phyloP scores from a whole-genome alignment of 495 filamentous ascomycete genomes.

The Hypoxylon perforatum region DNA sequence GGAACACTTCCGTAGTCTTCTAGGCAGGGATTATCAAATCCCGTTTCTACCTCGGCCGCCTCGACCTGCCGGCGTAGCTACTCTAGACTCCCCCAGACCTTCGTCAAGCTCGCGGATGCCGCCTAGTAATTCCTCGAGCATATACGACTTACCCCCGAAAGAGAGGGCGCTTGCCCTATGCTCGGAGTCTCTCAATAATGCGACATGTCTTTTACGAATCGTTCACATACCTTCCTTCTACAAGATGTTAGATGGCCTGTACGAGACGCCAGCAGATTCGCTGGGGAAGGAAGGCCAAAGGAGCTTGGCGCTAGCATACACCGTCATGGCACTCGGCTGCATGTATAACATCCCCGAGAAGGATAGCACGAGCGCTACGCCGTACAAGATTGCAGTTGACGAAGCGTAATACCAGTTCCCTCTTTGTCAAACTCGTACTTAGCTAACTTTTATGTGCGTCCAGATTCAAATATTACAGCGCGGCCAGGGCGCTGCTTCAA shows the following conservation, averaged over 20 bases:
- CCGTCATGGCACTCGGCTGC: constrained; percentile 85
- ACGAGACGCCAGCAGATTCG: constrained; percentile 74
- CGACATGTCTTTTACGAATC: constrained; percentile 82
- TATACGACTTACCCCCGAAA: constrained; percentile 76
- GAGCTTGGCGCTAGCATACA: constrained; percentile 86
- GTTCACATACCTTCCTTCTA: constrained; percentile 92
- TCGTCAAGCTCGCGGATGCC: constrained; percentile 65
- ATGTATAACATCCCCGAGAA: constrained; percentile 74
- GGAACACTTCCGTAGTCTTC: constrained; percentile 77
- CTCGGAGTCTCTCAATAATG: constrained; percentile 82
- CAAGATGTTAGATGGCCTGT: constrained; percentile 79
- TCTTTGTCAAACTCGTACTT: constrained; percentile 3
- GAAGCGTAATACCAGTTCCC: constrained; percentile 72
- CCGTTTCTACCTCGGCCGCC: constrained; percentile 60
- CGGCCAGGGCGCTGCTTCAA: constrained; percentile 76
- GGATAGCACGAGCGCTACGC: constrained; percentile 39
- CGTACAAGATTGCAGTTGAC: constrained; percentile 77
- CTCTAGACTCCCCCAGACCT: constrained; percentile 78
- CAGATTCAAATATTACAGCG: constrained; percentile 87
- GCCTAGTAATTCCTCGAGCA: constrained; percentile 66
- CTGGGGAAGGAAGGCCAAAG: constrained; percentile 79
- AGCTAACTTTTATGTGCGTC: constrained; percentile 7
- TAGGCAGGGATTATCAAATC: constrained; percentile 63
- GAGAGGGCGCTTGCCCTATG: constrained; percentile 75
- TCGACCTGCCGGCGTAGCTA: constrained; percentile 50